phyloP scores from a whole-genome alignment of 768 basidiomycete species.

The Lactarius akahatsu region DNA sequence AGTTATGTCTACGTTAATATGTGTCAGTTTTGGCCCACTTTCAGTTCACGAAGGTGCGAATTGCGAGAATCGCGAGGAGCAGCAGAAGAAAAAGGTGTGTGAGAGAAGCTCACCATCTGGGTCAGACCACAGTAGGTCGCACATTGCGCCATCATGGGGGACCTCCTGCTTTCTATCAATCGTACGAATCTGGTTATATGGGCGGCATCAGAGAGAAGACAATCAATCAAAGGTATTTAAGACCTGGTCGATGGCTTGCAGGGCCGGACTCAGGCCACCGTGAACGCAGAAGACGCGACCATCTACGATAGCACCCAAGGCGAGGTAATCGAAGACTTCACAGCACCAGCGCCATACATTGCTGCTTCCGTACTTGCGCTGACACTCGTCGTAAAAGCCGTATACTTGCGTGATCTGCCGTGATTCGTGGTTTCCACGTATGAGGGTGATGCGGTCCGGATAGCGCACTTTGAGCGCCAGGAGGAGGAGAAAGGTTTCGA shows the following conservation, averaged over 20 bases:
- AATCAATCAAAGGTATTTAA: conserved; percentile 16
- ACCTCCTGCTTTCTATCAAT: conserved; percentile 98
- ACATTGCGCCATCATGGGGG: conserved; percentile 98
- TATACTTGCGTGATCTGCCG: conserved; percentile 97
- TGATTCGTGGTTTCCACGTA: conserved; percentile 97
- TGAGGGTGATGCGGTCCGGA: conserved; percentile 95
- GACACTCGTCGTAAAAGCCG: conserved; percentile 95
- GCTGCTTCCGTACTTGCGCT: conserved; percentile 88
- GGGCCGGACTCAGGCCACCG: conserved; percentile 89
- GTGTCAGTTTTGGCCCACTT: background rate
- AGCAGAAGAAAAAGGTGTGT: background rate
- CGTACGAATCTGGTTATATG: conserved; percentile 66
- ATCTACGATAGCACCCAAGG: conserved; percentile 94
- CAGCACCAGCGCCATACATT: conserved; percentile 99
- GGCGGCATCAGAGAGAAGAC: conserved; percentile 4
- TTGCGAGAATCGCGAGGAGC: background rate
- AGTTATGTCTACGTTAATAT: conserved; percentile 59
- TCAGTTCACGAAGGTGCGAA: background rate
- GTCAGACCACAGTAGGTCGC: conserved; percentile 98
- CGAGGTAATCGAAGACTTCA: conserved; percentile 97
- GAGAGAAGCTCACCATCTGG: conserved; percentile 71
- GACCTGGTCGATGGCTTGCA: conserved; percentile 87
- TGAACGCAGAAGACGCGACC: conserved; percentile 97
- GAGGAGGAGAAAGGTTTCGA: conserved; percentile 93
- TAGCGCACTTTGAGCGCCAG: conserved; percentile 96